These are phyloP conservation scores for Phaeosphaeria sp. DNA, from an alignment of 2,329 filamentous ascomycete genomes.

Conservation along the genomic window DNA sequence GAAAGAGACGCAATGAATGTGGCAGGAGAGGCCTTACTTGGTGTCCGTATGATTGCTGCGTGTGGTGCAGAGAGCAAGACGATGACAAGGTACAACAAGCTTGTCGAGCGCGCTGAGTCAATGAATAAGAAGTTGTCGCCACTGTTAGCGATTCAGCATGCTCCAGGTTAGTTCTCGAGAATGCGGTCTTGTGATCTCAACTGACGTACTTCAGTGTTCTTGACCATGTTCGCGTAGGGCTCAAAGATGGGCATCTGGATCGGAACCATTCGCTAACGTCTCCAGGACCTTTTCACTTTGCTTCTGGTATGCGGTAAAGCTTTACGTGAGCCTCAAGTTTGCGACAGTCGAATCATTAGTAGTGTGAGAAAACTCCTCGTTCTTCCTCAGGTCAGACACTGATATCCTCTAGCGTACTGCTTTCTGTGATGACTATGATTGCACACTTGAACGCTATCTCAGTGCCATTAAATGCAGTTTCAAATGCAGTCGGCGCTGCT, in stretches of 20 bases:
- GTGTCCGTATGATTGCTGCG: conserved; percentile 32
- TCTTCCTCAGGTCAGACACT: not conserved
- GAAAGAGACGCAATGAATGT: conserved; percentile 26
- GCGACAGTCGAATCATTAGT: conserved; percentile 2
- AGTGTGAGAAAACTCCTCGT: conserved; percentile 1
- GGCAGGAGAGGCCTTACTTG: conserved; percentile 23
- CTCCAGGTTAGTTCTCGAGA: conserved; percentile 19
- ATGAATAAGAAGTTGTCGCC: conserved; percentile 22
- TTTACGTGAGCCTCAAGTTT: conserved; percentile 12
- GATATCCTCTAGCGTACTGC: conserved; percentile 20
- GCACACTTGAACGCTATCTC: conserved; percentile 24
- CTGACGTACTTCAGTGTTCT: conserved; percentile 21
- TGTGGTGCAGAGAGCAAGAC: conserved; percentile 31
- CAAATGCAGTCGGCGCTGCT: conserved; percentile 25
- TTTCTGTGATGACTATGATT: conserved; percentile 31
- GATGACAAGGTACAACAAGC: conserved; percentile 14
- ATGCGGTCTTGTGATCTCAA: not conserved
- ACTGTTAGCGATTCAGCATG: conserved; percentile 26
- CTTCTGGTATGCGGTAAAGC: conserved; percentile 34
- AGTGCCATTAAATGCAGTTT: conserved; percentile 24
- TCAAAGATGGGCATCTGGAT: no score
- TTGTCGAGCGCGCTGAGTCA: conserved; percentile 10
- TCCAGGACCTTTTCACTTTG: conserved; percentile 30
- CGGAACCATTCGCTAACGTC: conserved; percentile 8
- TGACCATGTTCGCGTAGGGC: conserved; percentile 31